Evolutionary conservation across 164 flowering plant genomes (phyloP).

Genomic region (Liriodendron chinense): DNA sequence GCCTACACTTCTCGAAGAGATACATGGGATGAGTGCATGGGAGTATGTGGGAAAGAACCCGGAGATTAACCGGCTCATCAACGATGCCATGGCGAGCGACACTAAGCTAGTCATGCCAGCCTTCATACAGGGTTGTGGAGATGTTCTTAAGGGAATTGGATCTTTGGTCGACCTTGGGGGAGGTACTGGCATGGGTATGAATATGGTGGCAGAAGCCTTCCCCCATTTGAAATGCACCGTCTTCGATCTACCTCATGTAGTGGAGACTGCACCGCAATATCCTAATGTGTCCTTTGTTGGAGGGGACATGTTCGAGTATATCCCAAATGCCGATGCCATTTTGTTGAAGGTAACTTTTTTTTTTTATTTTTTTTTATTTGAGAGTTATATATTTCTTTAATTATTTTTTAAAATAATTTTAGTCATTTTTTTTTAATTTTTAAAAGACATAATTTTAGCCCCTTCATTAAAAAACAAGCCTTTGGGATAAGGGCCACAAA

Average conservation of each 20-base stretch:
- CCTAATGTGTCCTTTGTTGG: not conserved
- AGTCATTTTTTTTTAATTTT: too few species aligned
- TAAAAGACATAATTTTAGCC: too few species aligned
- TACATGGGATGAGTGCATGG: slow-evolving; percentile 4
- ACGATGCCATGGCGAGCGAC: slow-evolving; percentile 6
- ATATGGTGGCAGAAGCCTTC: slow-evolving; percentile 1
- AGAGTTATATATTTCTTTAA: too few species aligned
- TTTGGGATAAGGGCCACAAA: too few species aligned
- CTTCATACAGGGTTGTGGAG: not conserved
- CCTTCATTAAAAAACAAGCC: too few species aligned
- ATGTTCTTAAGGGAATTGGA: not conserved
- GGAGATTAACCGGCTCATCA: slow-evolving; percentile 8
- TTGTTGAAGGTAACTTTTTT: not conserved
- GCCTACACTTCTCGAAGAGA: not conserved
- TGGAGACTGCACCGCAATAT: not conserved
- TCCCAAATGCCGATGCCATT: slow-evolving; percentile 3
- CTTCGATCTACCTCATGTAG: slow-evolving; percentile 4
- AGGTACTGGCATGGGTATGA: slow-evolving; percentile 2
- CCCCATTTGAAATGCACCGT: not conserved
- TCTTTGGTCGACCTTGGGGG: slow-evolving; percentile 9
- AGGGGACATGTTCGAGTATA: slow-evolving; percentile 1
- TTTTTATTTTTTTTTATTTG: too few species aligned
- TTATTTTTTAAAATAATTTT: too few species aligned
- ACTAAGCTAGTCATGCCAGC: slow-evolving; percentile 3
- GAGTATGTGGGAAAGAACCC: slow-evolving; percentile 4